phyloP scores from a whole-genome alignment of 1,139 yeast species.

The Taphrina deformans region DNA sequence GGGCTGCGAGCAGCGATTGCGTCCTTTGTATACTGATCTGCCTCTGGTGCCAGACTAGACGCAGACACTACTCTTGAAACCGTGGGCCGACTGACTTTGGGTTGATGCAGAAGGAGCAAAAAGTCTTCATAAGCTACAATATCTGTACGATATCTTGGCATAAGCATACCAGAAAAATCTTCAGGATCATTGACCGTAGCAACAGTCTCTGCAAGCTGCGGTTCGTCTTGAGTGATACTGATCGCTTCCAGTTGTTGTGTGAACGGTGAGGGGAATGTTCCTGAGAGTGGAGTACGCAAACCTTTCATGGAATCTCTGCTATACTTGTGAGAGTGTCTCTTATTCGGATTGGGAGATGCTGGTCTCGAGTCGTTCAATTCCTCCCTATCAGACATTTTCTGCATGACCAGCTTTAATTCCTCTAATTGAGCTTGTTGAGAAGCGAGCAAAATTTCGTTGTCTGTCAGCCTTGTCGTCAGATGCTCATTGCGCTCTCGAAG shows the following conservation, averaged over 20 bases:
- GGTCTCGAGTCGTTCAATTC: conserved; percentile 33
- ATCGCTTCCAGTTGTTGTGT: neutral
- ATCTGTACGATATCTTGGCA: conserved; percentile 19
- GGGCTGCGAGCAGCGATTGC: neutral
- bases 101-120: neutral
- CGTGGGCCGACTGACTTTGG: neutral
- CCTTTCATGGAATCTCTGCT: conserved; percentile 22
- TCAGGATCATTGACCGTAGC: conserved; percentile 1
- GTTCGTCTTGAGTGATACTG: neutral
- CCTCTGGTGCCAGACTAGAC: neutral
- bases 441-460: conserved; percentile 67
- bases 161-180: conserved; percentile 10
- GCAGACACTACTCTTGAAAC: neutral
- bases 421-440: conserved; percentile 67
- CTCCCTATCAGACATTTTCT: conserved; percentile 47
- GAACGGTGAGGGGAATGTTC: conserved; percentile 11
- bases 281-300: conserved; percentile 19
- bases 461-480: conserved; percentile 65
- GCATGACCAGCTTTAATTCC: conserved; percentile 63
- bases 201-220: neutral
- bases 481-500: conserved; percentile 52
- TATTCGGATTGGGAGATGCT: conserved; percentile 22
- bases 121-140: neutral
- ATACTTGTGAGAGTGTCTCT: conserved; percentile 11
- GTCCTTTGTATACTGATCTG: neutral